A percentile compares a stretch with the other conserved stretches of the same genome.
Evolutionary conservation across 768 basidiomycete species (phyloP).

Genomic region (Phaffia australis): DNA sequence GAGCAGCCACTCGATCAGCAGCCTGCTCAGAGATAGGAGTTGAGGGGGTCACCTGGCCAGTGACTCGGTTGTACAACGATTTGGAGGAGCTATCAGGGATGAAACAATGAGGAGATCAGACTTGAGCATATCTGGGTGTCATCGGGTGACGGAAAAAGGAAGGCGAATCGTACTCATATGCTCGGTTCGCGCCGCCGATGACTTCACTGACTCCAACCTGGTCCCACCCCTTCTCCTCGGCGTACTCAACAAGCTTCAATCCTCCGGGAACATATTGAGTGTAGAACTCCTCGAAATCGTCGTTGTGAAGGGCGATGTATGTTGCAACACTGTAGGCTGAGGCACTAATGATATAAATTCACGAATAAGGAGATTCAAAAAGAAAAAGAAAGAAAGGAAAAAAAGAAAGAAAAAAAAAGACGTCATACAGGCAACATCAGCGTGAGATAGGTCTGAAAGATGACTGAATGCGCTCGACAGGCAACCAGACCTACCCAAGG

Average conservation of each 20-base stretch:
- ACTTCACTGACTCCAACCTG: conserved; percentile 49
- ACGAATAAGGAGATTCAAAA: too few species aligned
- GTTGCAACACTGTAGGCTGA: conserved; percentile 13
- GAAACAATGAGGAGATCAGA: conserved; percentile 23
- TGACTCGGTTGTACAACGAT: conserved; percentile 11
- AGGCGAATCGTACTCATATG: not conserved
- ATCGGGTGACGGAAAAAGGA: conserved; percentile 25
- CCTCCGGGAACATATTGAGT: conserved; percentile 19
- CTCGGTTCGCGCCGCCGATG: conserved; percentile 18
- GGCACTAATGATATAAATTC: too few species aligned
- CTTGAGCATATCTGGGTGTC: not conserved
- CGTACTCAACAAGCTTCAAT: conserved; percentile 31
- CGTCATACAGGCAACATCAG: too few species aligned
- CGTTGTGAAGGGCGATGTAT: conserved; percentile 20
- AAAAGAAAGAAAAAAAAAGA: too few species aligned
- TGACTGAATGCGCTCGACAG: too few species aligned
- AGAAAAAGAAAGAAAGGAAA: too few species aligned
- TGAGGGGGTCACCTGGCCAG: conserved; percentile 10
- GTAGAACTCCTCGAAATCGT: conserved; percentile 24
- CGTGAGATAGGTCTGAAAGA: too few species aligned
- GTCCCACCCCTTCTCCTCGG: conserved; percentile 70
- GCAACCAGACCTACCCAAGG: too few species aligned
- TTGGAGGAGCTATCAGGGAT: conserved; percentile 16
- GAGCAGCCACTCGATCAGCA: conserved; percentile 14
- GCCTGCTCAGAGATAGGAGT: not conserved